Evolutionary conservation across 2,329 filamentous ascomycete genomes (phyloP).

Genomic region (Mycogone perniciosa): DNA sequence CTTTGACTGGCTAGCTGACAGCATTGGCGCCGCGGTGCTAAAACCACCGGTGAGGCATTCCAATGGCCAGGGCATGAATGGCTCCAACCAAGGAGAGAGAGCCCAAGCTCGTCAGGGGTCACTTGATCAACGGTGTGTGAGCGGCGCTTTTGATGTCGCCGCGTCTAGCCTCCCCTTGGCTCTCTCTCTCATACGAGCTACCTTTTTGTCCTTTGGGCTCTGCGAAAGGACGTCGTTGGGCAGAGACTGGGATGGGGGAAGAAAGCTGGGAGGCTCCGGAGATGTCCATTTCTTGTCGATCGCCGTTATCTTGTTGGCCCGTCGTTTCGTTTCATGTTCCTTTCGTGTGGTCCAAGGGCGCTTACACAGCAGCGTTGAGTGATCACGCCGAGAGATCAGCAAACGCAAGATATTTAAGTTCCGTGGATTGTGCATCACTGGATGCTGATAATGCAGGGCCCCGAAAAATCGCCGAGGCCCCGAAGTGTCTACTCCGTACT

Average conservation of each 20-base stretch:
- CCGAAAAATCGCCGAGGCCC: too few species aligned
- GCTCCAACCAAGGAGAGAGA: neutral
- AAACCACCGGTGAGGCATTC: neutral
- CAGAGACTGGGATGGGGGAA: neutral
- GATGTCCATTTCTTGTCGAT: slow-evolving; percentile 5
- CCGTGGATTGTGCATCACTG: too few species aligned
- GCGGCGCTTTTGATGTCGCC: neutral
- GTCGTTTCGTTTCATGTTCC: slow-evolving; percentile 9
- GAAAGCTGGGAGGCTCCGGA: neutral
- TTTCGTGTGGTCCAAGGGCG: slow-evolving; percentile 1
- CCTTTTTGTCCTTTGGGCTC: neutral
- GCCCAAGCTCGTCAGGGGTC: neutral
- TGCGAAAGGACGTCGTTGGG: neutral
- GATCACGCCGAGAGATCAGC: too few species aligned
- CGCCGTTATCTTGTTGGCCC: slow-evolving; percentile 6
- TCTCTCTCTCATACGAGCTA: too few species aligned
- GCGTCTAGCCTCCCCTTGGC: neutral
- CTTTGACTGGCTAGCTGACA: too few species aligned
- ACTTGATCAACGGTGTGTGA: neutral
- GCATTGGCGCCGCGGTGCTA: neutral
- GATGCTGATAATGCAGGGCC: too few species aligned
- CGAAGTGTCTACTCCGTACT: too few species aligned
- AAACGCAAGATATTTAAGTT: too few species aligned
- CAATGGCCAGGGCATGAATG: neutral
- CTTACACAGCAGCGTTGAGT: slow-evolving; percentile 4